Base-by-base conservation (phyloP, 345 rosid species). In the Firmiana major region DNA sequence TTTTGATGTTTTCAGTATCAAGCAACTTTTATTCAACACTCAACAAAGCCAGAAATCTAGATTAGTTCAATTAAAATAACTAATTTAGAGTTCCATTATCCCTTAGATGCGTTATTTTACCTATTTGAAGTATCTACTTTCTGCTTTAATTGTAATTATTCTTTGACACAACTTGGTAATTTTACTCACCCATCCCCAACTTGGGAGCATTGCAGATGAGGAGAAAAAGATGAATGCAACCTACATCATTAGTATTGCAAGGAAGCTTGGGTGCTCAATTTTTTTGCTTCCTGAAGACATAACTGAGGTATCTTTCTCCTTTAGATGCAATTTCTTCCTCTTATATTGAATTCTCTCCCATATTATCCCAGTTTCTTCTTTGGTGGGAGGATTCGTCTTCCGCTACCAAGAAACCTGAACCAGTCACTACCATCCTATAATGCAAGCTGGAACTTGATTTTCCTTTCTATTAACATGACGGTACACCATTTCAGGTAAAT, bases 141-240 rank as follows among this genome's bases (percentile, higher is more conserved):
- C 12, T 55, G 51, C 49, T n/a, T 13, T 19, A 34, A 0, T 19
- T 53, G 16, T 24, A 54, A 17, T 21, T 54, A 10, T 8, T 31
- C 75, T 6, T 67, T 68, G 8, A 68, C 5, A 8, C 5, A 38
- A 40, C 28, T 5, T 21, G 5, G n/a, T 69, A 46, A 72, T 71
- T 55, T 53, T 72, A n/a, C 4, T 57, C n/a, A 38, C 36, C 53
- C 60, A 48, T 48, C 7, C 17, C 48, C 49, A 75, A 72, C 69
- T 76, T 59, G 75, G 65, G 54, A 38, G 0, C 22, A 67, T 63
- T 80, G 79, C 77, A 96, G 97, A 90, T 69, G 99, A 93, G 77
- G 91, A 90, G 94, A 92, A 93, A 82, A 96, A 87, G 90, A 96
- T 93, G 99, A 96, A 96, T 65, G 99, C 98, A 21, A 86, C 94